A percentile compares a stretch with the other conserved stretches of the same genome.
Conservation (phyloP, 2,329 filamentous ascomycete genomes). For the Ploettnerulaceae sp. region DNA sequence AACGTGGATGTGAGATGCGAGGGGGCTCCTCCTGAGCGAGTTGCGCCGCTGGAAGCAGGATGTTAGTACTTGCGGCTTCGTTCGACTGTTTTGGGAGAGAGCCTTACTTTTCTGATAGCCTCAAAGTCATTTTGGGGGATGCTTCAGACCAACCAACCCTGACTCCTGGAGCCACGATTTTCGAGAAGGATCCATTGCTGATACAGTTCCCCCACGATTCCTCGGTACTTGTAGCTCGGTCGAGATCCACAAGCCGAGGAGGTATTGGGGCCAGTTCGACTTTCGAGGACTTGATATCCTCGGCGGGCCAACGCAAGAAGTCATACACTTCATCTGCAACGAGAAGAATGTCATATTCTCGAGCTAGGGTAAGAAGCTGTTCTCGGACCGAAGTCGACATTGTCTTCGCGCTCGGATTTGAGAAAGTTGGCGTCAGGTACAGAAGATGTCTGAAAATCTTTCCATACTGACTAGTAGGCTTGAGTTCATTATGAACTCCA, state of each 20-base stretch:
- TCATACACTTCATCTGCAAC: conserved; percentile 71
- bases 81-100: not conserved
- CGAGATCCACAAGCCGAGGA: conserved; percentile 55
- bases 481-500: conserved; percentile 34
- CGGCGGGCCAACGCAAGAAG: conserved; percentile 54
- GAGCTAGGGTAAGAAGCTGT: conserved; percentile 53
- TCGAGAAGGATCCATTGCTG: conserved; percentile 65
- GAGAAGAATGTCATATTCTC: conserved; percentile 59
- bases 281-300: conserved; percentile 3
- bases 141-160: conserved; percentile 61
- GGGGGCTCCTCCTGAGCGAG: conserved; percentile 32
- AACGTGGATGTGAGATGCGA: conserved; percentile 31
- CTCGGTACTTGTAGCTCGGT: conserved; percentile 49
- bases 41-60: conserved; percentile 12
- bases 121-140: conserved; percentile 51
- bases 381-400: conserved; percentile 55
- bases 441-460: conserved; percentile 79
- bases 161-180: conserved; percentile 58
- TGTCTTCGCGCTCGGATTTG: conserved; percentile 62
- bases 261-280: conserved; percentile 37
- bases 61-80: not conserved
- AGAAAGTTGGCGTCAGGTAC: conserved; percentile 66
- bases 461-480: conserved; percentile 65
- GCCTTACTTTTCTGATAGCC: conserved; percentile 45
- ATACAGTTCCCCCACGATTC: conserved; percentile 59